These are phyloP conservation scores for Tylopilus microsporus DNA, from an alignment of 1,284 basidiomycete species.

Conservation along the genomic window DNA sequence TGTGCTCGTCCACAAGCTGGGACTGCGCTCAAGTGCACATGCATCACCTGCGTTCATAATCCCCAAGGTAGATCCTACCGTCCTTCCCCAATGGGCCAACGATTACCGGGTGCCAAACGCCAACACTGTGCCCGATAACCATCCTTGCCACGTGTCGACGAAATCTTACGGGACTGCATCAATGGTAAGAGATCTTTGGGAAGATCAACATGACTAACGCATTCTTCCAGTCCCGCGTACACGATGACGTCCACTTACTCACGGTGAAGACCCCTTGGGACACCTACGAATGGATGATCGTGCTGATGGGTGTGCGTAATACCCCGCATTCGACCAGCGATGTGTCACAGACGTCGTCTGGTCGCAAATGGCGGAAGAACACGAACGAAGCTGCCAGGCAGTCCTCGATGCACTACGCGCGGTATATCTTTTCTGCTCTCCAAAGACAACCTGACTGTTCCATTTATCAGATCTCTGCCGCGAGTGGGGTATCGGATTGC, in stretches of 20 bases:
- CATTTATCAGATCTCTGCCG: no score
- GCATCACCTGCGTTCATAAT: no score
- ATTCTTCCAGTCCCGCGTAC: slow-evolving; percentile 11
- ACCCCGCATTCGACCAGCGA: slow-evolving; percentile 20
- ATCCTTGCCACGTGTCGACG: neutral
- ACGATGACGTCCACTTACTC: slow-evolving; percentile 31
- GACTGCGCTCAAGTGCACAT: no score
- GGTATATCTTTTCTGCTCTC: neutral
- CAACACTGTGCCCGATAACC: neutral
- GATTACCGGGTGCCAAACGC: no score
- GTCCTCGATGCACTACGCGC: neutral
- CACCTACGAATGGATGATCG: slow-evolving; percentile 26
- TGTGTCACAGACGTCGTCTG: slow-evolving; percentile 37
- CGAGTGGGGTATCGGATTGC: no score
- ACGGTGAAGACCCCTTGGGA: slow-evolving; percentile 30
- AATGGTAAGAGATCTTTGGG: no score
- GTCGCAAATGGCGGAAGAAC: slow-evolving; percentile 28
- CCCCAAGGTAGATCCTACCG: no score
- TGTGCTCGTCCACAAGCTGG: no score
- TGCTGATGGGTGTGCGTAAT: slow-evolving; percentile 30
- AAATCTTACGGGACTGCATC: neutral
- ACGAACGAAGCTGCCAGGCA: slow-evolving; percentile 17
- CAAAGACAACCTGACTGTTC: neutral
- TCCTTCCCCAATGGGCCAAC: no score
- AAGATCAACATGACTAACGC: no score